Percentiles rank a stretch among this genome's conserved stretches.
Conservation (phyloP, 345 rosid genomes). For the Stellera chamaejasme region DNA sequence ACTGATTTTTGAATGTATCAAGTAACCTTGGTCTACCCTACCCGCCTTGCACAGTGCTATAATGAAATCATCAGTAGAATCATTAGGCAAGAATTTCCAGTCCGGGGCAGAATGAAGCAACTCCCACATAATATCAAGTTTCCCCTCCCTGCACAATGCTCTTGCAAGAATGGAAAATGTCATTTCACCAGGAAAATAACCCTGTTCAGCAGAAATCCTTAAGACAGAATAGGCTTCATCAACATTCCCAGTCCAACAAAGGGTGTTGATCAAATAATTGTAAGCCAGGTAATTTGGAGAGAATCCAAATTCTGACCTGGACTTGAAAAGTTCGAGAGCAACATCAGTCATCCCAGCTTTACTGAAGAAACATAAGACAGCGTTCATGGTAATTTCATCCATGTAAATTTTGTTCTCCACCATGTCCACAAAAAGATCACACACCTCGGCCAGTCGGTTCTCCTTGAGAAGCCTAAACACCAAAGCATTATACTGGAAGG, state of each 20-base stretch:
- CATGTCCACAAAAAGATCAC: conserved; percentile 70
- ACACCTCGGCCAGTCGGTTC: conserved; percentile 47
- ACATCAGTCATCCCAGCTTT: conserved; percentile 76
- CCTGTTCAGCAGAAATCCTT: conserved; percentile 41
- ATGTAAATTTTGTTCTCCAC: conserved; percentile 42
- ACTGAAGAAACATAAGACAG: conserved; percentile 70
- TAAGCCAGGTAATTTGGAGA: conserved; percentile 43
- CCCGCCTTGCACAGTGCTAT: conserved; percentile 45
- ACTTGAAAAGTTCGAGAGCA: conserved; percentile 58
- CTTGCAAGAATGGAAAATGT: conserved; percentile 45
- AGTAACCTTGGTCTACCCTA: conserved; percentile 55
- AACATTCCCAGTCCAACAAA: conserved; percentile 36
- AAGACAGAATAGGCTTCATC: conserved; percentile 53
- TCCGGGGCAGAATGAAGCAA: conserved; percentile 36
- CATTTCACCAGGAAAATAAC: conserved; percentile 46
- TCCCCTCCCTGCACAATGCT: conserved; percentile 57
- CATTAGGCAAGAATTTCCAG: conserved; percentile 30
- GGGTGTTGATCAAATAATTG: conserved; percentile 56
- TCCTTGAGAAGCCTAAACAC: conserved; percentile 45
- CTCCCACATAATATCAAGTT: conserved; percentile 57
- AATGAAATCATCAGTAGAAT: conserved; percentile 37
- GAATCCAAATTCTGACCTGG: conserved; percentile 47
- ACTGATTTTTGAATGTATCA: conserved; percentile 36
- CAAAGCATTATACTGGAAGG: conserved; percentile 48
- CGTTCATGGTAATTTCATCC: conserved; percentile 48